These are phyloP conservation scores for Chlamydomonas incerta DNA, from an alignment of 139 green algal genomes.

Conservation along the genomic window DNA sequence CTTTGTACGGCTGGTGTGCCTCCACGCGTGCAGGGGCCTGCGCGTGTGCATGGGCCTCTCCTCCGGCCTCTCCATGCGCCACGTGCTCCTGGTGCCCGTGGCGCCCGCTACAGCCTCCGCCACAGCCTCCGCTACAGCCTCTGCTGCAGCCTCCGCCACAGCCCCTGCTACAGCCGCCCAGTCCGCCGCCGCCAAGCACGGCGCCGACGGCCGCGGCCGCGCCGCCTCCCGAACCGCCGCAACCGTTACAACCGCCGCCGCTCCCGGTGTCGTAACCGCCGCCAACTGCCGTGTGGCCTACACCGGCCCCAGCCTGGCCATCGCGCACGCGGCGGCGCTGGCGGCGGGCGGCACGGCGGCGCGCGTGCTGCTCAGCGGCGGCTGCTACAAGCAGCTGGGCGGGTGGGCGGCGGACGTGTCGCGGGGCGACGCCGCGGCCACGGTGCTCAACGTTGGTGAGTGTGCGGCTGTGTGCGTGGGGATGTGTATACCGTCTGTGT, in stretches of 20 bases:
- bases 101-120: too few relatives aligned
- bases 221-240: too few relatives aligned
- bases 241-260: too few relatives aligned
- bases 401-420: too few relatives aligned
- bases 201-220: too few relatives aligned
- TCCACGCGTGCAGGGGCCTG: constrained; percentile 11
- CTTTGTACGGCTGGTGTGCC: too few relatives aligned
- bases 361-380: constrained; percentile 17
- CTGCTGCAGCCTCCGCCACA: too few relatives aligned
- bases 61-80: background rate
- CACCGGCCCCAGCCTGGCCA: background rate
- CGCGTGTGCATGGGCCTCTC: constrained; percentile 25
- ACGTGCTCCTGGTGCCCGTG: background rate
- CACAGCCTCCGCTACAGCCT: too few relatives aligned
- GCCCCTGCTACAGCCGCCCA: too few relatives aligned
- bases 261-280: too few relatives aligned
- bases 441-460: constrained; percentile 20
- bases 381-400: constrained; percentile 16
- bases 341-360: constrained; percentile 15
- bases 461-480: too few relatives aligned
- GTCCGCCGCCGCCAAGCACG: background rate
- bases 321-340: background rate
- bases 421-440: background rate
- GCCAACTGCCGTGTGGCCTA: background rate
- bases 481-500: too few relatives aligned